Evolutionary conservation across 768 basidiomycete species (phyloP).

Genomic region (Heimioporus sp.): DNA sequence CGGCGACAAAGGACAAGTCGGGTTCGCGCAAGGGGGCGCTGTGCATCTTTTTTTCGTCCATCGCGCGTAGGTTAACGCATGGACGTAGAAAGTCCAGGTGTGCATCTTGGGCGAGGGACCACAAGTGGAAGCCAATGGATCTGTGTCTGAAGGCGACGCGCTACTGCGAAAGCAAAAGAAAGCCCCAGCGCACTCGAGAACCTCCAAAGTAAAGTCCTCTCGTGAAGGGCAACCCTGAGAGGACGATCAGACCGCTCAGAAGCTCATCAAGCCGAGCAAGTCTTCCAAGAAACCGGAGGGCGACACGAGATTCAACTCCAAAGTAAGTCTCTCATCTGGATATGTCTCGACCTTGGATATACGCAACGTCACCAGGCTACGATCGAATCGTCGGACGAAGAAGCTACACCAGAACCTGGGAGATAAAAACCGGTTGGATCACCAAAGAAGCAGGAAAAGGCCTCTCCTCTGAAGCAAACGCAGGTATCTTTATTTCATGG

Average conservation of each 20-base stretch:
- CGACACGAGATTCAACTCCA: slow-evolving; percentile 25
- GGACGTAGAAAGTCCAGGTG: neutral
- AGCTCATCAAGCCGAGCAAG: slow-evolving; percentile 10
- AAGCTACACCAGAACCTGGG: slow-evolving; percentile 10
- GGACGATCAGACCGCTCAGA: neutral
- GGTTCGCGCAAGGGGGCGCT: slow-evolving; percentile 13
- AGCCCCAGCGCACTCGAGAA: slow-evolving; percentile 5
- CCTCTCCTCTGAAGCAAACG: slow-evolving; percentile 9
- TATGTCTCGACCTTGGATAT: neutral
- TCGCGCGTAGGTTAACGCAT: neutral
- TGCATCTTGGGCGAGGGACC: neutral
- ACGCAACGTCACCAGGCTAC: slow-evolving; percentile 13
- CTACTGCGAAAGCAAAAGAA: slow-evolving; percentile 13
- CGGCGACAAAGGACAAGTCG: slow-evolving; percentile 10
- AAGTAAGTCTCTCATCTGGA: slow-evolving; percentile 8
- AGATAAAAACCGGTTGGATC: slow-evolving; percentile 1
- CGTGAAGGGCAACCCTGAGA: neutral
- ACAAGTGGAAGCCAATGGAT: slow-evolving; percentile 1
- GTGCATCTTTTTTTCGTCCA: neutral
- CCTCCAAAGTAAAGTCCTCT: slow-evolving; percentile 8
- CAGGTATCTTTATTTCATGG: slow-evolving; percentile 1
- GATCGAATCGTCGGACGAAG: slow-evolving; percentile 30
- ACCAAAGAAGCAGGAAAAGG: slow-evolving; percentile 6
- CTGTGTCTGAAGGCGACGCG: slow-evolving; percentile 2
- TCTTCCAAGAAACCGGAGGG: slow-evolving; percentile 18